phyloP scores from a whole-genome alignment of 305 asterid genomes.

The Rubia peregrina region DNA sequence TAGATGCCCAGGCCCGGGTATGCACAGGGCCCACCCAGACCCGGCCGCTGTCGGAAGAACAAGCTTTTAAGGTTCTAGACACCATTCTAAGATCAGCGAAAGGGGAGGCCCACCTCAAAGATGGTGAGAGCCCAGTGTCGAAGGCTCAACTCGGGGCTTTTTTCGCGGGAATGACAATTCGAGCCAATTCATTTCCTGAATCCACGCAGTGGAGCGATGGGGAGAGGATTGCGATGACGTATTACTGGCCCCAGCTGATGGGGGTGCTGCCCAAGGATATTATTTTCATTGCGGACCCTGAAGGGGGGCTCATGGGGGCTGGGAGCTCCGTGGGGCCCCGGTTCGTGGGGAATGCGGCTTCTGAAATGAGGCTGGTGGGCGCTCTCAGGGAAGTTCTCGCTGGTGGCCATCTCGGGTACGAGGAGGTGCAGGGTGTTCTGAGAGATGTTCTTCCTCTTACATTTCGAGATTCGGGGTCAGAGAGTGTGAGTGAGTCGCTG shows the following conservation, averaged over 20 bases:
- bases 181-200: constrained; percentile 85
- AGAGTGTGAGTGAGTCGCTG: constrained; percentile 59
- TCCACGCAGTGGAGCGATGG: constrained; percentile 98
- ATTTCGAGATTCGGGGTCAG: constrained; percentile 28
- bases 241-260: constrained; percentile 80
- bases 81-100: constrained; percentile 62
- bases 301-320: constrained; percentile 74
- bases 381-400: constrained; percentile 94
- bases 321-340: constrained; percentile 73
- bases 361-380: constrained; percentile 96
- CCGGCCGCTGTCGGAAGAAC: constrained; percentile 74
- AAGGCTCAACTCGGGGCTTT: constrained; percentile 91
- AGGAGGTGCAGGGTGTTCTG: constrained; percentile 91
- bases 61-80: constrained; percentile 84
- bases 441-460: constrained; percentile 67
- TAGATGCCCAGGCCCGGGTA: constrained; percentile 88
- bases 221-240: constrained; percentile 73
- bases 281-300: constrained; percentile 88
- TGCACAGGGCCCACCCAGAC: constrained; percentile 97
- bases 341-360: constrained; percentile 62
- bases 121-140: constrained; percentile 71
- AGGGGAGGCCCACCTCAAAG: constrained; percentile 29
- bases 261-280: constrained; percentile 64
- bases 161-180: constrained; percentile 95
- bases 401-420: constrained; percentile 96